Conservation (phyloP, 2,329 filamentous ascomycete species). For the Hansfordia pulvinata region DNA sequence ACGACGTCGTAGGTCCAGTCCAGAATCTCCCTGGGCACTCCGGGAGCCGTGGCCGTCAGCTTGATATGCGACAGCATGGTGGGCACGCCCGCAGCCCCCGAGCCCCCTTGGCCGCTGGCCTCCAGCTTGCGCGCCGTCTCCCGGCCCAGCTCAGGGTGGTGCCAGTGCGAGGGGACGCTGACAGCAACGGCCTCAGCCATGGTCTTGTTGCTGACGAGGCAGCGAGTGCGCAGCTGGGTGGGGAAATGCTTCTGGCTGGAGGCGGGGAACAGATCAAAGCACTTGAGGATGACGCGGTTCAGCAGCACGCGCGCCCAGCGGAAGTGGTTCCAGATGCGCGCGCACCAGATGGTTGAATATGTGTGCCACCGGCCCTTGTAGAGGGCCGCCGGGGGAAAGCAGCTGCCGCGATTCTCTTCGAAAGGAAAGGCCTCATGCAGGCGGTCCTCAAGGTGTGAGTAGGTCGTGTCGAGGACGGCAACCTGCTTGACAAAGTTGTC, state of each 20-base stretch:
- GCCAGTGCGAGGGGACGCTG: slow-evolving; percentile 35
- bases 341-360: slow-evolving; percentile 39
- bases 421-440: slow-evolving; percentile 23
- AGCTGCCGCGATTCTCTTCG: slow-evolving; percentile 15
- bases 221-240: slow-evolving; percentile 14
- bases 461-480: slow-evolving; percentile 22
- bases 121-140: slow-evolving; percentile 20
- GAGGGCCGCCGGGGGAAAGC: slow-evolving; percentile 24
- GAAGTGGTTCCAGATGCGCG: slow-evolving; percentile 44
- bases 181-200: slow-evolving; percentile 29
- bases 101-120: slow-evolving; percentile 23
- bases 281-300: slow-evolving; percentile 32
- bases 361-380: slow-evolving; percentile 40
- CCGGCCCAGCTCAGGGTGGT: slow-evolving; percentile 29
- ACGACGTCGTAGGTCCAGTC: slow-evolving; percentile 29
- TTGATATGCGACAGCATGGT: slow-evolving; percentile 34
- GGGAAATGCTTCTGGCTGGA: slow-evolving; percentile 20
- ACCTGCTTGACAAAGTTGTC: slow-evolving; percentile 22
- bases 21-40: slow-evolving; percentile 26
- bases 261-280: slow-evolving; percentile 21
- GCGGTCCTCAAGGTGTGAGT: slow-evolving; percentile 23
- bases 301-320: slow-evolving; percentile 42
- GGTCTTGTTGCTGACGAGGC: slow-evolving; percentile 19
- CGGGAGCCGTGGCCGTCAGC: slow-evolving; percentile 30
- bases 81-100: slow-evolving; percentile 32